Percentiles rank a stretch among this genome's conserved stretches.
Evolutionary conservation across 306 rosid genomes (phyloP).

Genomic region (Corylus americana): DNA sequence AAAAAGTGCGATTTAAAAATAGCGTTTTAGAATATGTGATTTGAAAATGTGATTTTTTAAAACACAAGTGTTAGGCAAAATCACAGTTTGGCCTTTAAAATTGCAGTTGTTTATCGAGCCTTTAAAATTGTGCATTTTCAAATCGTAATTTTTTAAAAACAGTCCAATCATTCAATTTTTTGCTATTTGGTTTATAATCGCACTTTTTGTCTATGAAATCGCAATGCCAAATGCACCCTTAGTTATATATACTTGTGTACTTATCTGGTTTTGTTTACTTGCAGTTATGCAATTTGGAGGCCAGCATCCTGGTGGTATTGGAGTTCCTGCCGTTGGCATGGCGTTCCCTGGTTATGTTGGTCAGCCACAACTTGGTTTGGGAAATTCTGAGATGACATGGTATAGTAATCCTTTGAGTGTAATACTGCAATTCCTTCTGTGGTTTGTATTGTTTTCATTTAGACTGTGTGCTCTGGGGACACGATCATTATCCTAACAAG

Average conservation of each 20-base stretch:
- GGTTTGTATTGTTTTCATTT: conserved; percentile 3
- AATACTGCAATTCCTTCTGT: not conserved
- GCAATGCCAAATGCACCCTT: not conserved
- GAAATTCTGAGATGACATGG: conserved; percentile 98
- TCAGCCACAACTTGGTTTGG: conserved; percentile 82
- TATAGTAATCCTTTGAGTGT: conserved; percentile 22
- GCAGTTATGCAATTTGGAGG: conserved; percentile 97
- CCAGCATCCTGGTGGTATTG: conserved; percentile 96
- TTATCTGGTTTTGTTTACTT: conserved; percentile 28
- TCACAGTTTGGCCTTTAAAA: too few species aligned
- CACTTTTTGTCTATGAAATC: too few species aligned
- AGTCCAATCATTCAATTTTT: too few species aligned
- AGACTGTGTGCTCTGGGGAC: not conserved
- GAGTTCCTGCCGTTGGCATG: conserved; percentile 99
- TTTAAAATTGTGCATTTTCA: too few species aligned
- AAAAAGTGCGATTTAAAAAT: too few species aligned
- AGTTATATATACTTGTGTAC: conserved; percentile 1
- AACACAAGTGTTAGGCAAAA: too few species aligned
- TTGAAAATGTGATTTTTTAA: too few species aligned
- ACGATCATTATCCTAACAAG: not conserved
- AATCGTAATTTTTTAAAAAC: too few species aligned
- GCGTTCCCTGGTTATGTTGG: conserved; percentile 98
- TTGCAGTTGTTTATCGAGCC: too few species aligned
- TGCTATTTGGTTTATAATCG: too few species aligned
- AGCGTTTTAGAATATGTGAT: too few species aligned